phyloP scores from a whole-genome alignment of 257 asterid species.

The Solanum sejunctum region DNA sequence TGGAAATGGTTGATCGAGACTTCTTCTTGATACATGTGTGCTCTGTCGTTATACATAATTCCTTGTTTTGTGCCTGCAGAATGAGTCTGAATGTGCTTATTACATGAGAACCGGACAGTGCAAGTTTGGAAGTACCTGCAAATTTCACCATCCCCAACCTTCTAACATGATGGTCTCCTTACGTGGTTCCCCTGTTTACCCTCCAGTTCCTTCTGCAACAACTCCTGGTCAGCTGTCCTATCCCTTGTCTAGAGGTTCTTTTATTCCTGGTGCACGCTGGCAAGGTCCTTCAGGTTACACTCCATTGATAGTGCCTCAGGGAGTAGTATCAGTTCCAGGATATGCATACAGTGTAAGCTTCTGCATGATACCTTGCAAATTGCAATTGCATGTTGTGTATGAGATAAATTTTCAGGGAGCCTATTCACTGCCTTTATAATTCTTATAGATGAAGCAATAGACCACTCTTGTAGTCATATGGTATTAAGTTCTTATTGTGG shows the following conservation, averaged over 20 bases:
- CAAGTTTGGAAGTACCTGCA: slow-evolving; percentile 94
- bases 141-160: slow-evolving; percentile 94
- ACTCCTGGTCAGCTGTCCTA: slow-evolving; percentile 61
- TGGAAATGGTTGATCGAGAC: background rate
- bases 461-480: background rate
- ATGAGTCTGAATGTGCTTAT: slow-evolving; percentile 80
- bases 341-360: slow-evolving; percentile 69
- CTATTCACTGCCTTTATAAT: background rate
- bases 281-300: slow-evolving; percentile 82
- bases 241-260: slow-evolving; percentile 75
- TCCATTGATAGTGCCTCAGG: slow-evolving; percentile 84
- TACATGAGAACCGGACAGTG: slow-evolving; percentile 87
- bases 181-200: slow-evolving; percentile 88
- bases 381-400: background rate
- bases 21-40: background rate
- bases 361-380: background rate
- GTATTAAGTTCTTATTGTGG: background rate
- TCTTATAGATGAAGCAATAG: background rate
- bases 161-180: slow-evolving; percentile 81
- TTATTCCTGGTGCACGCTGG: slow-evolving; percentile 83
- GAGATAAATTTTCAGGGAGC: background rate
- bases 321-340: slow-evolving; percentile 77
- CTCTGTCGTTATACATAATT: background rate
- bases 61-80: slow-evolving; percentile 28
- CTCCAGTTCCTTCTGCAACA: slow-evolving; percentile 70